These are phyloP conservation scores for Insectozyma bohioensis DNA, from an alignment of 1,139 yeast genomes.

Conservation along the genomic window DNA sequence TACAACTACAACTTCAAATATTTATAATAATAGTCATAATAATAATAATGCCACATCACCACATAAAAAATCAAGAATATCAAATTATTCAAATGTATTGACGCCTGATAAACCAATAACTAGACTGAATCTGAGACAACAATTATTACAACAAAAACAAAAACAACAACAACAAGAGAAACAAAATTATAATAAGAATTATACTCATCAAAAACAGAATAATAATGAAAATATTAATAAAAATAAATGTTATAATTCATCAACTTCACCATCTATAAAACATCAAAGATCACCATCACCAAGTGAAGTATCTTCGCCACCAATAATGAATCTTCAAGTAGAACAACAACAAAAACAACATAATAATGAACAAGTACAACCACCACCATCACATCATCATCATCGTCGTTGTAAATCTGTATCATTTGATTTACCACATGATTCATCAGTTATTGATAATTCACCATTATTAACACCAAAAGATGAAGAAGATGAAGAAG, in stretches of 20 bases:
- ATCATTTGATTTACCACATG: slow-evolving; percentile 24
- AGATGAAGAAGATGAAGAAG: slow-evolving; percentile 39
- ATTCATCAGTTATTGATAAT: slow-evolving; percentile 24
- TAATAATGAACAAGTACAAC: not conserved
- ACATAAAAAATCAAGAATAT: too few relatives aligned
- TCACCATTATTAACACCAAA: slow-evolving; percentile 46
- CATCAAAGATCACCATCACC: slow-evolving; percentile 33
- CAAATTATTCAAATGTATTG: not conserved
- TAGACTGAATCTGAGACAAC: slow-evolving; percentile 10
- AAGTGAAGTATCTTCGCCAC: slow-evolving; percentile 12
- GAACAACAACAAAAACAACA: slow-evolving; percentile 4
- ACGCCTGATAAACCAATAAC: slow-evolving; percentile 9
- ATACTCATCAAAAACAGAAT: slow-evolving; percentile 3
- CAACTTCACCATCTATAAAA: slow-evolving; percentile 13
- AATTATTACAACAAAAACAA: slow-evolving; percentile 4
- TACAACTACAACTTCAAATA: slow-evolving; percentile 13
- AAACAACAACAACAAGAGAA: slow-evolving; percentile 3
- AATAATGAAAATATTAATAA: not conserved
- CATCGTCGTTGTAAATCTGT: slow-evolving; percentile 23
- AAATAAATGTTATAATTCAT: not conserved
- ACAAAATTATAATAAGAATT: slow-evolving; percentile 2
- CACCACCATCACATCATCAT: slow-evolving; percentile 8
- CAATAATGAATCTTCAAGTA: slow-evolving; percentile 14
- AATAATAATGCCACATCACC: not conserved
- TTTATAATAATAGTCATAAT: not conserved